These are phyloP conservation scores for Malassezia caprae DNA, from an alignment of 1,284 basidiomycete genomes.

Conservation along the genomic window DNA sequence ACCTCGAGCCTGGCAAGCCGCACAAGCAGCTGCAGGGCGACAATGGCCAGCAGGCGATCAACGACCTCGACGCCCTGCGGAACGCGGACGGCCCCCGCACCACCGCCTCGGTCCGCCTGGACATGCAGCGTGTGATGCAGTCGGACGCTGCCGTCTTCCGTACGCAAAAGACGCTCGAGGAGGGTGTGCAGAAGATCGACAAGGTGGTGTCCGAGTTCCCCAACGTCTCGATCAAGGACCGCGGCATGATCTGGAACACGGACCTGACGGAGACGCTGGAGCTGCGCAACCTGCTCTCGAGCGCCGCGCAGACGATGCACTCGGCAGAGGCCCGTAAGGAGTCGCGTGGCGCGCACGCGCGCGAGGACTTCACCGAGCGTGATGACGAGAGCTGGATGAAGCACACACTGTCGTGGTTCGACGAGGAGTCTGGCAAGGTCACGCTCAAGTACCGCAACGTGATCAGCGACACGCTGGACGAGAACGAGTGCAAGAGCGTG, in stretches of 20 bases:
- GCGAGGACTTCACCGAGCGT: conserved; percentile 78
- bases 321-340: conserved; percentile 92
- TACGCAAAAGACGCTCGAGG: conserved; percentile 78
- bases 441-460: conserved; percentile 81
- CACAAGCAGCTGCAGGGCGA: conserved; percentile 82
- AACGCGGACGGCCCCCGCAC: conserved; percentile 64
- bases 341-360: conserved; percentile 91
- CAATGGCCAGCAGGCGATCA: conserved; percentile 74
- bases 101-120: conserved; percentile 79
- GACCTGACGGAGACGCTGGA: conserved; percentile 95
- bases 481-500: conserved; percentile 72
- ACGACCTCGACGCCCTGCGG: conserved; percentile 80
- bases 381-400: conserved; percentile 59
- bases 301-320: conserved; percentile 88
- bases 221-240: conserved; percentile 89
- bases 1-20: conserved; percentile 73
- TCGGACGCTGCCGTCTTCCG: conserved; percentile 55
- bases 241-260: conserved; percentile 83
- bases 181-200: conserved; percentile 78
- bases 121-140: conserved; percentile 99
- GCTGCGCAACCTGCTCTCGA: conserved; percentile 87
- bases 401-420: conserved; percentile 40
- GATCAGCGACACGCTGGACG: conserved; percentile 75
- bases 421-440: conserved; percentile 55
- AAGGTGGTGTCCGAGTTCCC: conserved; percentile 78